phyloP scores from a whole-genome alignment of 768 basidiomycete genomes.

The Suillus clintonianus region DNA sequence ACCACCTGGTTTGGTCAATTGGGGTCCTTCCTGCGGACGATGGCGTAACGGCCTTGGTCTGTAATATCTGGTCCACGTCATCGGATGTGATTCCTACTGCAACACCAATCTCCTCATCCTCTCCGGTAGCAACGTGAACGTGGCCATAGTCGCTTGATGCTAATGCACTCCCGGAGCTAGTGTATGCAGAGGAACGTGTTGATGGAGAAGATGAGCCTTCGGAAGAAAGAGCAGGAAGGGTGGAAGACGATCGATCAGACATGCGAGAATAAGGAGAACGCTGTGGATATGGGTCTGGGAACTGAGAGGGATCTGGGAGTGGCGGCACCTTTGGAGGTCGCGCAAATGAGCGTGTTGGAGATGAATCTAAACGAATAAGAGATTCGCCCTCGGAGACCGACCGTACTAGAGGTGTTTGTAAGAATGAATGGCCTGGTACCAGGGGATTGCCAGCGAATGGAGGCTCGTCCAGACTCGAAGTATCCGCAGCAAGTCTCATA shows the following conservation, averaged over 20 bases:
- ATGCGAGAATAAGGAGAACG: conserved; percentile 47
- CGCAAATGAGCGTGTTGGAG: conserved; percentile 38
- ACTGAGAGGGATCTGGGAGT: conserved; percentile 66
- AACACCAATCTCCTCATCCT: conserved; percentile 53
- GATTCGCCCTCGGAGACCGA: conserved; percentile 43
- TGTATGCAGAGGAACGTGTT: conserved; percentile 77
- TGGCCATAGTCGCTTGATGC: conserved; percentile 63
- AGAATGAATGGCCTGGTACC: conserved; percentile 21
- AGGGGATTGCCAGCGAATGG: conserved; percentile 21
- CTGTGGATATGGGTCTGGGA: conserved; percentile 73
- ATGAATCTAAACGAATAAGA: conserved; percentile 38
- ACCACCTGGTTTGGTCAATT: conserved; percentile 70
- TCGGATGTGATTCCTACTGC: conserved; percentile 68
- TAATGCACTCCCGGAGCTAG: conserved; percentile 65
- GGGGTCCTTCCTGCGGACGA: conserved; percentile 52
- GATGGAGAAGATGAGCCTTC: conserved; percentile 71
- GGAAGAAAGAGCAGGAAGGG: conserved; percentile 65
- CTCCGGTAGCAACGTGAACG: conserved; percentile 64
- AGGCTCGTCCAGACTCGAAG: conserved; percentile 8
- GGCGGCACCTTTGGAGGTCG: conserved; percentile 45
- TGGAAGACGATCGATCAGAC: conserved; percentile 35
- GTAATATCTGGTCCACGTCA: conserved; percentile 61
- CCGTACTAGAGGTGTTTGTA: conserved; percentile 38
- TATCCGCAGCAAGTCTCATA: conserved; percentile 22
- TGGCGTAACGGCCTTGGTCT: conserved; percentile 48